phyloP scores from a whole-genome alignment of 2,329 filamentous ascomycete species.

The Colletotrichum graminicola region DNA sequence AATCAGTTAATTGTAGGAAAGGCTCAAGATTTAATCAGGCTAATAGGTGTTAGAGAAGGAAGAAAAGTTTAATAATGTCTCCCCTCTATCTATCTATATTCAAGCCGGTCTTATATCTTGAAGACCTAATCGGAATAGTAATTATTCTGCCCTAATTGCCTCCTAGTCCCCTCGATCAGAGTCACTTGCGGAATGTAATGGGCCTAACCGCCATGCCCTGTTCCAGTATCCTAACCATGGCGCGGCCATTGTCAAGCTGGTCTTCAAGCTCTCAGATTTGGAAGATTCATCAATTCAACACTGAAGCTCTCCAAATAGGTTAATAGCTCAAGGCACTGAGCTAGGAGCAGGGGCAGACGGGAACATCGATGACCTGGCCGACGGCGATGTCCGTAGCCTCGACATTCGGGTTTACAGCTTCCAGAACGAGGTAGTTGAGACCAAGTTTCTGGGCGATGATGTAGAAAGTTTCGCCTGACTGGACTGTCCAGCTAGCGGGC shows the following conservation, averaged over 20 bases:
- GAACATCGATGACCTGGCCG: constrained; percentile 27
- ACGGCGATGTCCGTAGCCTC: constrained; percentile 15
- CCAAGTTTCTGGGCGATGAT: constrained; percentile 10
- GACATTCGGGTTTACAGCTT: constrained; percentile 21
- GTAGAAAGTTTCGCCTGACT: constrained; percentile 29
- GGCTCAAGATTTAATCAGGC: no score
- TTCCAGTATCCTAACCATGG: background rate
- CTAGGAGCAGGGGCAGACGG: constrained; percentile 18
- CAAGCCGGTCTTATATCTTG: no score
- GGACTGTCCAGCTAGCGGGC: constrained; percentile 16
- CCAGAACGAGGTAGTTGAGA: constrained; percentile 21
- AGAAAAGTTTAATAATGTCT: no score
- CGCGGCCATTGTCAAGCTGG: background rate
- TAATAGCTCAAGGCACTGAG: accelerated
- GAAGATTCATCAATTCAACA: no score
- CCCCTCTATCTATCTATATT: no score
- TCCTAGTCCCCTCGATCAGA: no score
- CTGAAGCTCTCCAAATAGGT: background rate
- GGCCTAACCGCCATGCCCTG: no score
- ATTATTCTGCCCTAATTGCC: no score
- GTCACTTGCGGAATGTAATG: no score
- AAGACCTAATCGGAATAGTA: no score
- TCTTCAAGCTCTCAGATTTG: background rate
- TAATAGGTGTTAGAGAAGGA: no score
- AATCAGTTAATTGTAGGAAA: no score